phyloP scores from a whole-genome alignment of 805 yeast genomes.

The Candida lessepsii region DNA sequence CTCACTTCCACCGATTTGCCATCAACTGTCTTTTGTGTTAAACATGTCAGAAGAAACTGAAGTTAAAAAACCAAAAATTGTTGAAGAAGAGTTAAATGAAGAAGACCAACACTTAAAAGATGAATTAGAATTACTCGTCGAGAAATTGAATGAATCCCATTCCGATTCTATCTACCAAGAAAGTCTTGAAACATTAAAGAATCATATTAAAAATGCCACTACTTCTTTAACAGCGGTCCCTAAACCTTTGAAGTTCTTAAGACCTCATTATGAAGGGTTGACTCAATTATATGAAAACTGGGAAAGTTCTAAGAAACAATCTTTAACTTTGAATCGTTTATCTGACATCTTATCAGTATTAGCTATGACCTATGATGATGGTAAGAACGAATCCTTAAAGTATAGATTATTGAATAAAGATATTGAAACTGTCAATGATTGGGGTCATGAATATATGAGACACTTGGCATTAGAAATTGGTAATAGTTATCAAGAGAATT shows the following conservation, averaged over 20 bases:
- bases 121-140: slow-evolving; percentile 84
- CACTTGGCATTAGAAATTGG: slow-evolving; percentile 96
- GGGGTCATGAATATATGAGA: slow-evolving; percentile 99
- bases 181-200: slow-evolving; percentile 70
- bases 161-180: slow-evolving; percentile 48
- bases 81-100: slow-evolving; percentile 85
- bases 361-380: slow-evolving; percentile 90
- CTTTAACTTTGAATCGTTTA: slow-evolving; percentile 50
- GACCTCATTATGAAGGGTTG: slow-evolving; percentile 80
- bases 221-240: slow-evolving; percentile 99
- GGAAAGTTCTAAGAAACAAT: slow-evolving; percentile 35
- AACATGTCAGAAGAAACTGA: slow-evolving; percentile 18
- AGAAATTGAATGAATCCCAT: slow-evolving; percentile 60
- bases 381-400: slow-evolving; percentile 73
- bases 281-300: slow-evolving; percentile 66
- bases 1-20: slow-evolving; percentile 5
- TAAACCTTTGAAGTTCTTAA: slow-evolving; percentile 91
- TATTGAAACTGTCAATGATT: slow-evolving; percentile 61
- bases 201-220: slow-evolving; percentile 84
- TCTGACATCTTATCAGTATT: slow-evolving; percentile 91
- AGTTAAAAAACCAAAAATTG: slow-evolving; percentile 2
- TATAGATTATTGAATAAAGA: slow-evolving; percentile 63
- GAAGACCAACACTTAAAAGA: slow-evolving; percentile 87
- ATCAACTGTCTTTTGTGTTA: neutral
- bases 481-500: slow-evolving; percentile 63